Evolutionary conservation across 2,329 filamentous ascomycete species (phyloP).

Genomic region (Aciculosporium take): DNA sequence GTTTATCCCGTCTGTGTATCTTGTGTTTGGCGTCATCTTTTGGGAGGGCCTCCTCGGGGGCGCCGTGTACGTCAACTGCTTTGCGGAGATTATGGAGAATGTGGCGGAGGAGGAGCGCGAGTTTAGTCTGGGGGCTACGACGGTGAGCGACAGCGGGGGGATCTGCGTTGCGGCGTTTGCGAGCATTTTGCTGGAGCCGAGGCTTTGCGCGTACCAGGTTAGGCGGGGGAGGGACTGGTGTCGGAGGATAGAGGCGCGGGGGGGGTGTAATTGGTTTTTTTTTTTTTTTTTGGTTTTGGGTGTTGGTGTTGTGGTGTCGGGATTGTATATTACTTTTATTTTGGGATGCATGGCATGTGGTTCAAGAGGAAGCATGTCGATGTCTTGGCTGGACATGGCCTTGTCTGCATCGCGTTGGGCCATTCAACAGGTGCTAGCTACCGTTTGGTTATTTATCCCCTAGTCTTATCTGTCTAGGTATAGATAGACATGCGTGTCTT

Average conservation of each 20-base stretch:
- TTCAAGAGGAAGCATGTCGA: no score
- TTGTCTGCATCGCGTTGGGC: no score
- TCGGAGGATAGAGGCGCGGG: constrained; percentile 33
- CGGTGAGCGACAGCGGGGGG: constrained; percentile 80
- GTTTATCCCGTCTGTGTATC: constrained; percentile 72
- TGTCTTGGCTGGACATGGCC: no score
- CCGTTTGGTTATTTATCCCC: no score
- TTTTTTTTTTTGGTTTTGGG: no score
- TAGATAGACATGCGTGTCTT: no score
- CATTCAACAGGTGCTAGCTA: no score
- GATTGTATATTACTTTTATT: no score
- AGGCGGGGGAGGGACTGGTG: constrained; percentile 65
- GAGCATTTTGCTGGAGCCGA: constrained; percentile 68
- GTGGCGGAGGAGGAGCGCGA: constrained; percentile 67
- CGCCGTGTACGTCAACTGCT: constrained; percentile 88
- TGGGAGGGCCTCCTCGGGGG: constrained; percentile 92
- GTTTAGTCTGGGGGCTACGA: constrained; percentile 80
- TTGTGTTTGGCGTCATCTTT: constrained; percentile 76
- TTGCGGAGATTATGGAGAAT: constrained; percentile 81
- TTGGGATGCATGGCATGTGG: no score
- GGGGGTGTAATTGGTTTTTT: no score
- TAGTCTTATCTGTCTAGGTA: no score
- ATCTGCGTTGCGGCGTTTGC: constrained; percentile 81
- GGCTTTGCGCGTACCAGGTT: constrained; percentile 75
- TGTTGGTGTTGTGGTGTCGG: no score